phyloP scores from a whole-genome alignment of 2,329 filamentous ascomycete genomes.

The Pseudocercospora eumusae region DNA sequence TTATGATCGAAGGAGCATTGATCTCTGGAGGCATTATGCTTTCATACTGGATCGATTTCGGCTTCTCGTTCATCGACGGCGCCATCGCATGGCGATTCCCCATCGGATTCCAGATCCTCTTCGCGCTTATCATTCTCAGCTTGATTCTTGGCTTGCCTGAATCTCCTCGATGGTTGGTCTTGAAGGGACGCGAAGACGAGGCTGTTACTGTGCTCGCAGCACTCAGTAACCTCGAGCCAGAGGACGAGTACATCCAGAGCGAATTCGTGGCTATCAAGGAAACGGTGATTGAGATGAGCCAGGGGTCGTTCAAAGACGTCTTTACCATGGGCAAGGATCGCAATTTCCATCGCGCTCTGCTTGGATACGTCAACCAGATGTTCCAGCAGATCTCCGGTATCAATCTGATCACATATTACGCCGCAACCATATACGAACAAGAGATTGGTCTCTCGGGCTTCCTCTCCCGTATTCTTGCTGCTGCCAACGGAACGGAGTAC shows the following conservation, averaged over 20 bases:
- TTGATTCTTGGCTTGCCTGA: conserved; percentile 50
- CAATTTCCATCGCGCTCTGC: conserved; percentile 47
- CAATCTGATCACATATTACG: conserved; percentile 40
- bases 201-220: conserved; percentile 37
- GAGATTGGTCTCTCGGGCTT: conserved; percentile 54
- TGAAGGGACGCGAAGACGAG: conserved; percentile 39
- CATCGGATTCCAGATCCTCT: conserved; percentile 56
- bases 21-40: conserved; percentile 39
- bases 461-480: conserved; percentile 54
- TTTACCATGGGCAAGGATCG: conserved; percentile 46
- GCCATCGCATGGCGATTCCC: conserved; percentile 55
- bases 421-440: conserved; percentile 54
- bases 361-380: conserved; percentile 49
- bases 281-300: conserved; percentile 39
- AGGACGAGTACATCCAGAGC: conserved; percentile 33
- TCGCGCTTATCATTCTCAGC: conserved; percentile 49
- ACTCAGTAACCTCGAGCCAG: conserved; percentile 42
- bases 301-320: conserved; percentile 34
- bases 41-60: conserved; percentile 55
- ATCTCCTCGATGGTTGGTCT: conserved; percentile 47
- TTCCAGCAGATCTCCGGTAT: conserved; percentile 47
- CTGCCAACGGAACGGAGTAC: conserved; percentile 57
- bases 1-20: conserved; percentile 50
- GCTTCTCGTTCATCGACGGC: conserved; percentile 43
- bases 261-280: conserved; percentile 41